phyloP scores from a whole-genome alignment of 257 asterid genomes.

The Petunia secreta region DNA sequence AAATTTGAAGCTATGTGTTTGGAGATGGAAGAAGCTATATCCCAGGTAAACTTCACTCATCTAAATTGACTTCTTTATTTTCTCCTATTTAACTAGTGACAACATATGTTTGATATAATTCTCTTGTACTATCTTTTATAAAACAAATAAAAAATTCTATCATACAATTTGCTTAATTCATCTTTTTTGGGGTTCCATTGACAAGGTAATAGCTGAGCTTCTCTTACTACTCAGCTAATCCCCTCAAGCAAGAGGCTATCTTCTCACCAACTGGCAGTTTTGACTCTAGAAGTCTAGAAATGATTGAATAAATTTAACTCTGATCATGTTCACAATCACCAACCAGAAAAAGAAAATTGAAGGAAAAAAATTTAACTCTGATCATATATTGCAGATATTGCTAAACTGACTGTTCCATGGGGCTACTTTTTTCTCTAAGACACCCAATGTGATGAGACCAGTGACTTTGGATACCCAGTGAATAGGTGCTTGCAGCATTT shows the following conservation, averaged over 20 bases:
- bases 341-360: neutral
- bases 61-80: neutral
- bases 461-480: neutral
- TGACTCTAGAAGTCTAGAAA: neutral
- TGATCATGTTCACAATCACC: neutral
- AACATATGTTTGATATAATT: neutral
- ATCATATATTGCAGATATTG: neutral
- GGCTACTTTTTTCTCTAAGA: neutral
- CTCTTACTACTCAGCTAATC: neutral
- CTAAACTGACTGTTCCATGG: neutral
- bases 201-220: neutral
- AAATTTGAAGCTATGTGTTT: conserved; percentile 78
- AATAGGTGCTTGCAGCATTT: neutral
- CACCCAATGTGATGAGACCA: neutral
- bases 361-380: neutral
- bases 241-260: neutral
- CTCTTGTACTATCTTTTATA: neutral
- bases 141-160: neutral
- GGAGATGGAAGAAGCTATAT: conserved; percentile 81
- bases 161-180: neutral
- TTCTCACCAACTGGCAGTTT: neutral
- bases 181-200: neutral
- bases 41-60: conserved; percentile 50
- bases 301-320: neutral
- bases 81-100: neutral